Conservation (phyloP, 2,329 filamentous ascomycete genomes). For the Teratosphaeriaceae sp. region DNA sequence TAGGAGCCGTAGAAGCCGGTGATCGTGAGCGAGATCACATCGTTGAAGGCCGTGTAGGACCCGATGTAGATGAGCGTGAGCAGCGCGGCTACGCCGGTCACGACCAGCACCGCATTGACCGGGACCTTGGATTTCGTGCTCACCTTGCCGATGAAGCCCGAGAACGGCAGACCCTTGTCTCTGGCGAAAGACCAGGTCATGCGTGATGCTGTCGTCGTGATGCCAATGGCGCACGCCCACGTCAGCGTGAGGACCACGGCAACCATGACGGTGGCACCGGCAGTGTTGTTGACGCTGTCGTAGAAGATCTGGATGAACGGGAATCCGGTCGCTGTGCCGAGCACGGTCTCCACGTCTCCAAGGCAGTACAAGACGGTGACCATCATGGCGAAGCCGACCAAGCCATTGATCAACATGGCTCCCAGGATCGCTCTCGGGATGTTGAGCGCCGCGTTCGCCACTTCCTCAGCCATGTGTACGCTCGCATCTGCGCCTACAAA, state of each 20-base stretch:
- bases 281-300: constrained; percentile 37
- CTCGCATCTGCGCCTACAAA: constrained; percentile 36
- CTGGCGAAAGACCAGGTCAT: constrained; percentile 38
- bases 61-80: constrained; percentile 40
- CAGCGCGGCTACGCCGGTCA: constrained; percentile 47
- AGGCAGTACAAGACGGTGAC: constrained; percentile 41
- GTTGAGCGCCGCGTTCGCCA: constrained; percentile 41
- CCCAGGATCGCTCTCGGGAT: constrained; percentile 45
- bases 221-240: constrained; percentile 29
- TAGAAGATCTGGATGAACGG: constrained; percentile 47
- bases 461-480: constrained; percentile 46
- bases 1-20: constrained; percentile 41
- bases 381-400: constrained; percentile 40
- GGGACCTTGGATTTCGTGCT: constrained; percentile 23
- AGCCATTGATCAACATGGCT: constrained; percentile 42
- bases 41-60: constrained; percentile 38
- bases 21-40: constrained; percentile 39
- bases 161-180: constrained; percentile 36
- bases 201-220: constrained; percentile 35
- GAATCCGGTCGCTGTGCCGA: constrained; percentile 38
- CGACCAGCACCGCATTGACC: constrained; percentile 32
- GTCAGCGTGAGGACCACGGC: constrained; percentile 34
- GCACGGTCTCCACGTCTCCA: constrained; percentile 34
- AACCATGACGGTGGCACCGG: constrained; percentile 42
- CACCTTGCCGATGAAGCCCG: constrained; percentile 31